phyloP scores from a whole-genome alignment of 148 eudicot genomes.

The Spergularia marina region DNA sequence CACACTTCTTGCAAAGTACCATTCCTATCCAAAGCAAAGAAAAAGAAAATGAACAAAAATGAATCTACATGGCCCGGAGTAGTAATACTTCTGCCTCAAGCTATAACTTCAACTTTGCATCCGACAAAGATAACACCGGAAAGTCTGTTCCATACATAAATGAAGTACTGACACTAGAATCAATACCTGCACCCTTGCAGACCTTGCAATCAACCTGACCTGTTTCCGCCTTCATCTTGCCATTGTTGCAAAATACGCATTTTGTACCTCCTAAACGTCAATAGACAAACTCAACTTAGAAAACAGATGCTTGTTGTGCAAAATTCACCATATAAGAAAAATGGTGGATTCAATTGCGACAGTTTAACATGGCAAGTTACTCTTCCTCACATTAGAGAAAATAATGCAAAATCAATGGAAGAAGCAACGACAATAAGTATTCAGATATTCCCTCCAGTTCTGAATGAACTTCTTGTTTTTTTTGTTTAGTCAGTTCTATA shows the following conservation, averaged over 20 bases:
- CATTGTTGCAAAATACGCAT: conserved; percentile 90
- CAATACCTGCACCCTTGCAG: conserved; percentile 99
- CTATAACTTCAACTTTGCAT: no score
- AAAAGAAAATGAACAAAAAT: conserved; percentile 3
- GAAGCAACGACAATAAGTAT: no score
- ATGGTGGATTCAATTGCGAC: neutral
- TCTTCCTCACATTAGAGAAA: neutral
- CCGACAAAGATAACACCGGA: neutral
- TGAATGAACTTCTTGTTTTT: no score
- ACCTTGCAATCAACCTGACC: conserved; percentile 92
- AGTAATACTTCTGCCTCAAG: no score
- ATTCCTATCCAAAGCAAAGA: conserved; percentile 47
- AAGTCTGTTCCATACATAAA: neutral
- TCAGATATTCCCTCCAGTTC: no score
- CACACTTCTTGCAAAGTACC: conserved; percentile 87
- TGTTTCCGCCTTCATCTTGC: conserved; percentile 90
- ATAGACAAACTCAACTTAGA: conserved; percentile 7
- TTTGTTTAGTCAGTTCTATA: no score
- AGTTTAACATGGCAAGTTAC: neutral
- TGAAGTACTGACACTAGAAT: neutral
- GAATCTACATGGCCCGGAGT: neutral
- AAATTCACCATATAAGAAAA: neutral
- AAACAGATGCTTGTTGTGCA: neutral
- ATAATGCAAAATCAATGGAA: no score
- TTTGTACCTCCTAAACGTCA: conserved; percentile 81